phyloP scores from a whole-genome alignment of 305 asterid genomes.

The Fraxinus dipetala region DNA sequence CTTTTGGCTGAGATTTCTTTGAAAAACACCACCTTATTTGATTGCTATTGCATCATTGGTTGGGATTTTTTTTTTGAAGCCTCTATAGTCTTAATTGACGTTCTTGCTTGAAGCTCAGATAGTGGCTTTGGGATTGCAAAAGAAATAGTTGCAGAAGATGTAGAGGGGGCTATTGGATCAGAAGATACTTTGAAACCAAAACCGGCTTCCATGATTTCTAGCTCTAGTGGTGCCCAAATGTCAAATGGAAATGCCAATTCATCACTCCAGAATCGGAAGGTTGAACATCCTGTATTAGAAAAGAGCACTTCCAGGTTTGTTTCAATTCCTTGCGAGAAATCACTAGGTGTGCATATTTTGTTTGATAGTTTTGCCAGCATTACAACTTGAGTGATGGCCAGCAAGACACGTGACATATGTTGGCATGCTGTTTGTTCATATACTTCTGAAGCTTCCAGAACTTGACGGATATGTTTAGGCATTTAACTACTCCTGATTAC shows the following conservation, averaged over 20 bases:
- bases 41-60: not conserved
- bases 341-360: not conserved
- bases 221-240: slow-evolving; percentile 24
- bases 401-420: not conserved
- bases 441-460: slow-evolving; percentile 4
- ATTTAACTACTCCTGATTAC: not conserved
- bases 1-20: not conserved
- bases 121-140: slow-evolving; percentile 32
- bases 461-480: not conserved
- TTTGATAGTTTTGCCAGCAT: not conserved
- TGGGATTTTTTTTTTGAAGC: not conserved
- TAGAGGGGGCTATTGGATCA: slow-evolving; percentile 24
- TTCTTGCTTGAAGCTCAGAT: slow-evolving; percentile 39
- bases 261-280: slow-evolving; percentile 36
- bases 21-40: not conserved
- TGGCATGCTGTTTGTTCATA: not conserved
- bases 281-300: slow-evolving; percentile 34
- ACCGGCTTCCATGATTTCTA: slow-evolving; percentile 20
- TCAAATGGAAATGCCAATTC: slow-evolving; percentile 36
- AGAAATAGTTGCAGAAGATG: slow-evolving; percentile 28
- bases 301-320: slow-evolving; percentile 40
- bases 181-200: slow-evolving; percentile 32
- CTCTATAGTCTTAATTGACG: slow-evolving; percentile 3
- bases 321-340: slow-evolving; percentile 17
- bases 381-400: slow-evolving; percentile 3